Evolutionary conservation across 345 rosid species (phyloP).

Genomic region (Rhizophora apiculata): DNA sequence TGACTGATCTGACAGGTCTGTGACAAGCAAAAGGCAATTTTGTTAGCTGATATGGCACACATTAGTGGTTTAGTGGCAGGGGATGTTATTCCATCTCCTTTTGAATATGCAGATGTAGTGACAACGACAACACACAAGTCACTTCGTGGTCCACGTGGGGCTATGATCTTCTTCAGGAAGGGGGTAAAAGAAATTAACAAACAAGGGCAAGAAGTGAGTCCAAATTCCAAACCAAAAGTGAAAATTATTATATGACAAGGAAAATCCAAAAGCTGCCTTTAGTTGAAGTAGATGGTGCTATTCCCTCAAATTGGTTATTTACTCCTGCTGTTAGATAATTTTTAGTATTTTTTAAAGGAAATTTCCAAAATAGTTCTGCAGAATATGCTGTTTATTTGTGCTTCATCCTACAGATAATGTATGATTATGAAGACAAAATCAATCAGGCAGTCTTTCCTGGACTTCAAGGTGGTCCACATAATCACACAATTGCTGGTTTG

Average conservation of each 20-base stretch:
- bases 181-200: slow-evolving; percentile 83
- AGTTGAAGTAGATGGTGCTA: neutral
- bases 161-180: slow-evolving; percentile 95
- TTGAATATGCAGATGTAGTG: slow-evolving; percentile 91
- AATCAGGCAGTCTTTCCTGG: slow-evolving; percentile 96
- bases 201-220: slow-evolving; percentile 82
- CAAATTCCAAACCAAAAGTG: neutral
- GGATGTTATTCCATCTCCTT: slow-evolving; percentile 93
- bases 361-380: no score
- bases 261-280: neutral
- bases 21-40: slow-evolving; percentile 86
- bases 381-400: neutral
- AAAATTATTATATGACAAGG: neutral
- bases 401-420: slow-evolving; percentile 60
- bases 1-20: slow-evolving; percentile 62
- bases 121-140: slow-evolving; percentile 98
- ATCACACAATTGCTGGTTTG: slow-evolving; percentile 84
- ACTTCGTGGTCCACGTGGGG: slow-evolving; percentile 98
- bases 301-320: neutral
- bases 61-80: slow-evolving; percentile 97
- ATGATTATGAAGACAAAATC: slow-evolving; percentile 80
- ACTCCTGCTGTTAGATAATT: neutral
- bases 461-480: slow-evolving; percentile 97
- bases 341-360: neutral
- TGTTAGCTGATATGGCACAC: slow-evolving; percentile 97